A percentile compares a stretch with the other conserved stretches of the same genome.
These are phyloP conservation scores for Brasilioporus rufonigricans DNA, from an alignment of 768 basidiomycete species.

Conservation along the genomic window DNA sequence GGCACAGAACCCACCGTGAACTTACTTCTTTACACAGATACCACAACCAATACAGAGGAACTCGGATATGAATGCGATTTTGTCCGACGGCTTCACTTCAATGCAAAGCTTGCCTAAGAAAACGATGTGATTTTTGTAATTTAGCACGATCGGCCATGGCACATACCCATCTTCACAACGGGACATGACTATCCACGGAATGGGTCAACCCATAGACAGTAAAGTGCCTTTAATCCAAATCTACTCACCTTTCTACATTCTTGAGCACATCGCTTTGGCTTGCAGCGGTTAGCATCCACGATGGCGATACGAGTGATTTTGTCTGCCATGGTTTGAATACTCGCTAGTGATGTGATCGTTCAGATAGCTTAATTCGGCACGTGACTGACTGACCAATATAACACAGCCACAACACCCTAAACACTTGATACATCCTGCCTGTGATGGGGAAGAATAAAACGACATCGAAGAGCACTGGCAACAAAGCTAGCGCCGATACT, in stretches of 20 bases:
- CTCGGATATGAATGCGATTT: conserved; percentile 98
- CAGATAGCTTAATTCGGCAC: conserved; percentile 1
- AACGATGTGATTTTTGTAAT: neutral
- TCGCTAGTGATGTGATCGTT: conserved; percentile 5
- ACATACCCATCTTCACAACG: conserved; percentile 93
- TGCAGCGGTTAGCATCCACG: conserved; percentile 88
- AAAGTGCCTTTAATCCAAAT: conserved; percentile 2
- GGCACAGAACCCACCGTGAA: conserved; percentile 8
- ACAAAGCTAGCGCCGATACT: conserved; percentile 15
- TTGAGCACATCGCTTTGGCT: conserved; percentile 94
- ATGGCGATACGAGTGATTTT: conserved; percentile 99
- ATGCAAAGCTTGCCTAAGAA: conserved; percentile 90
- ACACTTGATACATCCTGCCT: neutral
- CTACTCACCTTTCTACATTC: conserved; percentile 90
- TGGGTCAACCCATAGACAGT: conserved; percentile 8
- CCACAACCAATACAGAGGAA: conserved; percentile 99
- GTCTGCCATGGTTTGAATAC: conserved; percentile 62
- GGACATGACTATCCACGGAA: conserved; percentile 72
- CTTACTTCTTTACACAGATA: conserved; percentile 99
- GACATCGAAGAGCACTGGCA: conserved; percentile 16
- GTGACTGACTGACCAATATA: conserved; percentile 7
- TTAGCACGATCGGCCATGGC: conserved; percentile 2
- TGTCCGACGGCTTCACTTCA: conserved; percentile 93
- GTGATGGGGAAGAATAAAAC: conserved; percentile 32
- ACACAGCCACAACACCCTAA: conserved; percentile 6